phyloP scores from a whole-genome alignment of 441 rosid genomes.

The Pelargonium citronellum region DNA sequence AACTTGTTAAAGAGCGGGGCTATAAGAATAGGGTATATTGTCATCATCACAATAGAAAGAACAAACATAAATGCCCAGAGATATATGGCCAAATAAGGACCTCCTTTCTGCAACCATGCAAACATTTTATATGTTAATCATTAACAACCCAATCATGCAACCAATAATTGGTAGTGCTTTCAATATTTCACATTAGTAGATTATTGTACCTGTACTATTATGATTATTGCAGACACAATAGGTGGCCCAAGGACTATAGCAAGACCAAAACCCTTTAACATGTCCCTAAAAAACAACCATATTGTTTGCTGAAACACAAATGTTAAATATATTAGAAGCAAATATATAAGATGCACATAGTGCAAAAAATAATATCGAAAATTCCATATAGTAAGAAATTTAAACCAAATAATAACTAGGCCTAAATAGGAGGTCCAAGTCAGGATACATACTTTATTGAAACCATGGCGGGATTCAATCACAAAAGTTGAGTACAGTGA shows the following conservation, averaged over 20 bases:
- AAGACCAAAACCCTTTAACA: slow-evolving; percentile 69
- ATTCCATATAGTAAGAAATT: not conserved
- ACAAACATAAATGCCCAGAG: slow-evolving; percentile 97
- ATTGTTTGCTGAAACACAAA: slow-evolving; percentile 75
- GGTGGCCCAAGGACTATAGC: slow-evolving; percentile 80
- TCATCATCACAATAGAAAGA: slow-evolving; percentile 95
- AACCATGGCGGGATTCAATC: slow-evolving; percentile 91
- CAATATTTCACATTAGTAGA: slow-evolving; percentile 9
- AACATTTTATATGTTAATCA: slow-evolving; percentile 9
- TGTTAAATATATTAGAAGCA: slow-evolving; percentile 5
- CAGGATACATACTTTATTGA: slow-evolving; percentile 65
- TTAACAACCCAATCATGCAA: slow-evolving; percentile 4
- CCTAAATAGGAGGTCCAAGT: slow-evolving; percentile 14
- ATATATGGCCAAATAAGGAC: slow-evolving; percentile 94
- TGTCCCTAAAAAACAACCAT: slow-evolving; percentile 88
- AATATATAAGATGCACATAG: not conserved
- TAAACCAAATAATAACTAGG: slow-evolving; percentile 15
- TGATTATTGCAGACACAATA: slow-evolving; percentile 69
- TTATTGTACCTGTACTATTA: slow-evolving; percentile 68
- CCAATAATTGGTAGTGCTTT: slow-evolving; percentile 11
- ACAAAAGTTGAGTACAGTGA: slow-evolving; percentile 93
- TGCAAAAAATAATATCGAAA: not conserved
- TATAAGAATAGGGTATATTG: slow-evolving; percentile 71
- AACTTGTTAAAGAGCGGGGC: slow-evolving; percentile 97
- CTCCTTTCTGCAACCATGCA: slow-evolving; percentile 73